Conservation (phyloP, 371 early-diverging fungal genomes). For the Funneliformis caledonium region DNA sequence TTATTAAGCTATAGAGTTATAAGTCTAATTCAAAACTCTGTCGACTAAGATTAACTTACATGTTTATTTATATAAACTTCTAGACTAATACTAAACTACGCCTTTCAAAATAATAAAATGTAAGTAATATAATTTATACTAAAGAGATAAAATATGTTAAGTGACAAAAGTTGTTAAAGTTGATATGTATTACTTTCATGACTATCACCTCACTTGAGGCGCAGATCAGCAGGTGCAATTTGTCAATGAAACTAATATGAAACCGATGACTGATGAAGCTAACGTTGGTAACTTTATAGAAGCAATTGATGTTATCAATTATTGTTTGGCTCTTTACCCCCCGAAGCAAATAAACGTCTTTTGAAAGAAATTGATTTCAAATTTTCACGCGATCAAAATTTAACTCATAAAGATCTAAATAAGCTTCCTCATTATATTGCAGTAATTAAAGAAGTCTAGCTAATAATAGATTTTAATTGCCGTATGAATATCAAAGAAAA, state of each 20-base stretch:
- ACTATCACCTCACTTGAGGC: too few species aligned
- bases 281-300: neutral
- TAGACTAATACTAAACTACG: too few species aligned
- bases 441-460: constrained; percentile 9
- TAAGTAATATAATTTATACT: too few species aligned
- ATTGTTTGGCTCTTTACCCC: constrained; percentile 6
- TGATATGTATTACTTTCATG: too few species aligned
- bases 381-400: neutral
- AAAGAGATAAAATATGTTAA: too few species aligned
- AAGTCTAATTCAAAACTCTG: too few species aligned
- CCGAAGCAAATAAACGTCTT: neutral
- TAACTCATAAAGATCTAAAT: neutral
- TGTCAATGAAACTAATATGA: neutral
- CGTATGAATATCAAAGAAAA: too few species aligned
- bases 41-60: too few species aligned
- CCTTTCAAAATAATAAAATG: too few species aligned
- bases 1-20: too few species aligned
- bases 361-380: neutral
- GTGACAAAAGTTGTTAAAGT: too few species aligned
- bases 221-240: neutral
- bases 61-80: too few species aligned
- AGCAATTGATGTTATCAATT: neutral
- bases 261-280: neutral
- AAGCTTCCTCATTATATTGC: constrained; percentile 1
- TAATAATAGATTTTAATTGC: neutral